Base-by-base conservation (phyloP, 805 yeast genomes). In the Teunomyces lycoperdinae region DNA sequence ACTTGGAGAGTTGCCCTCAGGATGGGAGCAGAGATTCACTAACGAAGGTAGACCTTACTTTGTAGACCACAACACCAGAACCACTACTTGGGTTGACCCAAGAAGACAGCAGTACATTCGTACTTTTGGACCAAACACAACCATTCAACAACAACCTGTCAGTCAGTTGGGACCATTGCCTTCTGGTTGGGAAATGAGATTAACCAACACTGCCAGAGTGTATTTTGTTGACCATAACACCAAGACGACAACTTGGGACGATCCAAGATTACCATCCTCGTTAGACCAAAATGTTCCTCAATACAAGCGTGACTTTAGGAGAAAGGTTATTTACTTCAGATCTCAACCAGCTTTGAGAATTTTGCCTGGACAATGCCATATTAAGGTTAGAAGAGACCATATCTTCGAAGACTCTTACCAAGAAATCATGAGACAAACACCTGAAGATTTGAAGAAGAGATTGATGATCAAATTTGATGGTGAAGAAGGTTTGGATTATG, bases 71-170 rank as follows among this genome's bases (percentile, higher is more conserved):
- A 94, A 94, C 68, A 94, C 99, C n/a, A 81, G 99, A 68, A 94
- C 99, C 1, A 94, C 99, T 3, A 94, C 99, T 9, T 94, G 99
- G 99, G 99, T 94, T 42, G 99, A 94, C 68, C 99, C 99, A 55
- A 83, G 99, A 71, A 84, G 99, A 70, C 99, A 94, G 71, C 99
- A 94, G 73, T 94, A 89, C 68, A 94, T 94, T 59, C 86, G 97
- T 66, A 89, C 96, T 52, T 90, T 87, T 67, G 98, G 97, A 26
- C 78, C 91, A 80, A 70, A 83, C 60, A 86, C 96, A 4, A 89
- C 97, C 16, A 89, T 92, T 57, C 97, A 91, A 72, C 98, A 94
- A 60, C 99, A 94, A 74, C 96, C 98, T 28, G 96, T 94, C 9
- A 87, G 96, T 39, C 98, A 95, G 64, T 78, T 94, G 68, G 99